Percentiles rank a stretch among this genome's conserved stretches.
Conservation (phyloP, 2,329 filamentous ascomycete species). For the Sordariomycetes sp. region DNA sequence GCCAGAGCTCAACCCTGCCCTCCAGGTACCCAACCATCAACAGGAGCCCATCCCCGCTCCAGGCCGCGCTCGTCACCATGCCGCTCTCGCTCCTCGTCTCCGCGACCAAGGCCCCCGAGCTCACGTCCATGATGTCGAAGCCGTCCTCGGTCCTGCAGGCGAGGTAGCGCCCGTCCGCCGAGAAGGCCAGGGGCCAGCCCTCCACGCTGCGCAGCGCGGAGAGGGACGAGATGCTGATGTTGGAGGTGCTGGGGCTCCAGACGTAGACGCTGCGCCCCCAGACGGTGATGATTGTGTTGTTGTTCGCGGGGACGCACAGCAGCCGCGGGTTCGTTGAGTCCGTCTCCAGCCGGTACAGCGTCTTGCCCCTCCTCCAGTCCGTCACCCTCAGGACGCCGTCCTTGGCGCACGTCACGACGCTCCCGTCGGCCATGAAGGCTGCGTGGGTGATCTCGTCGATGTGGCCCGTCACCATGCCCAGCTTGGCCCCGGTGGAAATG, state of each 20-base stretch:
- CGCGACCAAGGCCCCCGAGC: conserved; percentile 20
- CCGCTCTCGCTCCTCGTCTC: conserved; percentile 11
- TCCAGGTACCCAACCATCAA: not conserved
- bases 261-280: conserved; percentile 27
- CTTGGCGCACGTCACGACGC: conserved; percentile 23
- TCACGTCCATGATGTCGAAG: conserved; percentile 28
- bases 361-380: conserved; percentile 18
- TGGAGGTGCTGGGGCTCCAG: conserved; percentile 24
- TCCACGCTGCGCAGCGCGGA: conserved; percentile 20
- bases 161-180: conserved; percentile 26
- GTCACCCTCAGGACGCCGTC: conserved; percentile 29
- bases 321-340: conserved; percentile 16
- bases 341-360: conserved; percentile 24
- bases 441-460: conserved; percentile 26
- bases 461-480: conserved; percentile 23
- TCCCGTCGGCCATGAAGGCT: conserved; percentile 19
- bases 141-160: conserved; percentile 29
- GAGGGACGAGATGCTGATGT: conserved; percentile 25
- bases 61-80: conserved; percentile 25
- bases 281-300: conserved; percentile 22
- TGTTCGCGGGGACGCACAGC: conserved; percentile 22
- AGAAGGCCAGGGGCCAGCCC: conserved; percentile 30
- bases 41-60: not conserved
- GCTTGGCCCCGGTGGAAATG: conserved; percentile 13
- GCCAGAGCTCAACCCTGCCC: not conserved